Evolutionary conservation across 805 yeast species (phyloP).

Genomic region (Cyberlindnera petersonii): DNA sequence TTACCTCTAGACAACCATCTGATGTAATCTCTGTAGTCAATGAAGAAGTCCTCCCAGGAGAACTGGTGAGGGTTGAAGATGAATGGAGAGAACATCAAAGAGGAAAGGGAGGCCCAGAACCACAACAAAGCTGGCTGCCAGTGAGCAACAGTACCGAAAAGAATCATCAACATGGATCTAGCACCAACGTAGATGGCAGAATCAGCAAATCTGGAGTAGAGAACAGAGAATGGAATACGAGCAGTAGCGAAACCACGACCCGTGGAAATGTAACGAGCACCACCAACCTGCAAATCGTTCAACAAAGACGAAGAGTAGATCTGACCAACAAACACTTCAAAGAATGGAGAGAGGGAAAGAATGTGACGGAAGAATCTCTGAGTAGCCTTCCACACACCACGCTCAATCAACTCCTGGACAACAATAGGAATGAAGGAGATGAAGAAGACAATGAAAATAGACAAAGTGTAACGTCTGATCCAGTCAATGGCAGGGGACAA

Average conservation of each 20-base stretch:
- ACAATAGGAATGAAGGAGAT: conserved; percentile 76
- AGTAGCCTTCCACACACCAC: conserved; percentile 74
- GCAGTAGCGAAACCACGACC: conserved; percentile 86
- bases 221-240: conserved; percentile 69
- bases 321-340: conserved; percentile 81
- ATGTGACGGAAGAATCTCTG: conserved; percentile 68
- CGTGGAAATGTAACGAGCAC: conserved; percentile 82
- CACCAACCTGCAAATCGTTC: conserved; percentile 75
- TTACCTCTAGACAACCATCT: conserved; percentile 91
- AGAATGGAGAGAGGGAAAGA: conserved; percentile 69
- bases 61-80: conserved; percentile 97
- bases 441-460: conserved; percentile 78
- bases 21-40: conserved; percentile 92
- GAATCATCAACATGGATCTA: conserved; percentile 65
- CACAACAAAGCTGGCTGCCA: conserved; percentile 94
- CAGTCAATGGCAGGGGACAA: conserved; percentile 72
- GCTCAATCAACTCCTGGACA: conserved; percentile 75
- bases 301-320: conserved; percentile 68
- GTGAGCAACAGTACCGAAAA: conserved; percentile 69
- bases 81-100: conserved; percentile 89
- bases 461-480: conserved; percentile 76
- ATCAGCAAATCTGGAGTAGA: conserved; percentile 76
- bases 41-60: conserved; percentile 91
- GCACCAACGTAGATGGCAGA: conserved; percentile 84
- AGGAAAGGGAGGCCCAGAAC: conserved; percentile 94